Evolutionary conservation across 2,329 filamentous ascomycete genomes (phyloP).

Genomic region (Cercospora nicotianae): DNA sequence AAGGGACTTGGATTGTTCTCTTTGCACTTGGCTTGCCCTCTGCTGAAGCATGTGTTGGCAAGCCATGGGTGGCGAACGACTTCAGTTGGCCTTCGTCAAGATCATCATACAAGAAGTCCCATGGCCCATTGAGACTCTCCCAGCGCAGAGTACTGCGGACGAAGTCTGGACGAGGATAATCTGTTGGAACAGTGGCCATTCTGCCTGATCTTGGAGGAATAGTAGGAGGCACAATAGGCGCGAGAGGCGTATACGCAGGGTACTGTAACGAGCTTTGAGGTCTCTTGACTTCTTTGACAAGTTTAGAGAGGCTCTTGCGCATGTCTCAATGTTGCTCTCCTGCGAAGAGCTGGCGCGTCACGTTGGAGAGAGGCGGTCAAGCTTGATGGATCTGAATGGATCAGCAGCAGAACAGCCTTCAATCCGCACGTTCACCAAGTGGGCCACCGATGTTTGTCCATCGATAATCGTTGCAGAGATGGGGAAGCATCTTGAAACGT

Average conservation of each 20-base stretch:
- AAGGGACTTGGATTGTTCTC: slow-evolving; percentile 62
- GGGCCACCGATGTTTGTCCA: slow-evolving; percentile 11
- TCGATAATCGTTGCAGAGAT: background rate
- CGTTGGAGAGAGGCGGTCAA: background rate
- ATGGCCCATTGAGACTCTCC: slow-evolving; percentile 62
- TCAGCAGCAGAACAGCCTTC: background rate
- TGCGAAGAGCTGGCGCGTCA: background rate
- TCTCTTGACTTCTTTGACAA: slow-evolving; percentile 23
- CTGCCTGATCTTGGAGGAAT: slow-evolving; percentile 13
- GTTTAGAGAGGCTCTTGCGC: slow-evolving; percentile 22
- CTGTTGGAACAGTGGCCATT: slow-evolving; percentile 19
- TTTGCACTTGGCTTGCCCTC: slow-evolving; percentile 44
- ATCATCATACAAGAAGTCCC: slow-evolving; percentile 67
- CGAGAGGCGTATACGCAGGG: slow-evolving; percentile 4
- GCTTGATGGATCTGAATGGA: slow-evolving; percentile 1
- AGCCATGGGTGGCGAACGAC: slow-evolving; percentile 55
- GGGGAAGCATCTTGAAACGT: background rate
- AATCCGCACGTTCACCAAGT: background rate
- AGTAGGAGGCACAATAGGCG: slow-evolving; percentile 1
- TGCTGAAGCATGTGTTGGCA: slow-evolving; percentile 46
- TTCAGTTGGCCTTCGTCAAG: slow-evolving; percentile 56
- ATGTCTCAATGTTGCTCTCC: slow-evolving; percentile 9
- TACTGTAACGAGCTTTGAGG: background rate
- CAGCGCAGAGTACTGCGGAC: slow-evolving; percentile 57
- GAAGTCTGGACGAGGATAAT: slow-evolving; percentile 67